phyloP scores from a whole-genome alignment of 768 basidiomycete species.

The Suillus tomentosus region DNA sequence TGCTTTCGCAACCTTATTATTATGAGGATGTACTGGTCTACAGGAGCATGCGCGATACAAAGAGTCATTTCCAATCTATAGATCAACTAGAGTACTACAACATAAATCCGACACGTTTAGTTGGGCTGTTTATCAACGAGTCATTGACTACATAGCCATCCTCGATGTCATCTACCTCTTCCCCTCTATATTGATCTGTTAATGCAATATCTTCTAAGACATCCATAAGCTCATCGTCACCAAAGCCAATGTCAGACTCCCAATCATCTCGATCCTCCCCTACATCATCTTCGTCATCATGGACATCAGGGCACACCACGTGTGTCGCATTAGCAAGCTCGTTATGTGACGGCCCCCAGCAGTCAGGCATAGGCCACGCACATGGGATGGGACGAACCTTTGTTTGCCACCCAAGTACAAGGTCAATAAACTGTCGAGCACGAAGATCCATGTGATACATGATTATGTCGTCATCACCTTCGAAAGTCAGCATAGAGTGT shows the following conservation, averaged over 20 bases:
- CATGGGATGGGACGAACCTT: neutral
- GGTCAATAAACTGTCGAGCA: neutral
- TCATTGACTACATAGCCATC: neutral
- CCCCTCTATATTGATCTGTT: neutral
- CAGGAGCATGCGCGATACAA: too few species aligned
- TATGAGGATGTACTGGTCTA: too few species aligned
- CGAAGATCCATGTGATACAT: neutral
- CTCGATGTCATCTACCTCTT: neutral
- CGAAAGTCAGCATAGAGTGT: neutral
- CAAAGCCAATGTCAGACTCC: neutral
- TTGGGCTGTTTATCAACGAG: neutral
- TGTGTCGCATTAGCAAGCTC: neutral
- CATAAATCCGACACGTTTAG: neutral
- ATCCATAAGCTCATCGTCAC: neutral
- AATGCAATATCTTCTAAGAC: neutral
- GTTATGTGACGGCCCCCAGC: neutral
- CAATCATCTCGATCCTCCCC: neutral
- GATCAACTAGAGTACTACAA: neutral
- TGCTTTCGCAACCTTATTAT: too few species aligned
- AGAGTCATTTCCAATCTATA: too few species aligned
- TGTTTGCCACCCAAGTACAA: neutral
- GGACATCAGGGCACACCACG: neutral
- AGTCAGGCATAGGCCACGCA: slow-evolving; percentile 2
- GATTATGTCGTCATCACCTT: neutral
- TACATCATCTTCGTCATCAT: neutral